Conservation (phyloP, 805 yeast species). For the Wickerhamomyces strasburgensis region DNA sequence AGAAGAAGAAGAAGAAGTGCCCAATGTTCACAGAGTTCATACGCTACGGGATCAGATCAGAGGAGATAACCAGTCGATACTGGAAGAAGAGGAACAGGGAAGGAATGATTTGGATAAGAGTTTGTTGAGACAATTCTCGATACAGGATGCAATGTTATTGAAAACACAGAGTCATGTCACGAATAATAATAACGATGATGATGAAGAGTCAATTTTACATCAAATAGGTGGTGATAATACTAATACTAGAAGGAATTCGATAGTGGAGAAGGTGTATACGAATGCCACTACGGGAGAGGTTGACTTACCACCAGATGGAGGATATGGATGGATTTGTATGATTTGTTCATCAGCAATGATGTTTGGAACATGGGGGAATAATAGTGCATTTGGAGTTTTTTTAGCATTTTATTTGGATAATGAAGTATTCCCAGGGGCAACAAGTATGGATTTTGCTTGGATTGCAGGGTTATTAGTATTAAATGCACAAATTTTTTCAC, state of each 20-base stretch:
- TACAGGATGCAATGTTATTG: conserved; percentile 7
- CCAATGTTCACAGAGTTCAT: neutral
- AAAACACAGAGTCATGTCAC: neutral
- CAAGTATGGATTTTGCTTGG: conserved; percentile 55
- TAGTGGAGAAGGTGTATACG: conserved; percentile 1
- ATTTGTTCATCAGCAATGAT: conserved; percentile 45
- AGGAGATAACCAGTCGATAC: conserved; percentile 1
- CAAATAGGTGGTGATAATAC: no score
- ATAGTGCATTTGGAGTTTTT: conserved; percentile 52
- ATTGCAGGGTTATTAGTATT: conserved; percentile 63
- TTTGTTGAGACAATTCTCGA: conserved; percentile 7
- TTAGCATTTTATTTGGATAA: conserved; percentile 50
- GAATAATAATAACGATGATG: neutral
- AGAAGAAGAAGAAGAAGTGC: neutral
- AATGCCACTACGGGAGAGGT: conserved; percentile 29
- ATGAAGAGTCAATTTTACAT: neutral
- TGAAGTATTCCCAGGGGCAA: conserved; percentile 48
- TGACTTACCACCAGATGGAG: conserved; percentile 54
- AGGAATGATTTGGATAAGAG: neutral
- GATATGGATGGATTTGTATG: conserved; percentile 63
- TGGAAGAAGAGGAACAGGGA: neutral
- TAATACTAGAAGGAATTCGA: neutral
- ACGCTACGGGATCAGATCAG: conserved; percentile 1
- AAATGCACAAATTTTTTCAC: conserved; percentile 54
- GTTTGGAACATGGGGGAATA: conserved; percentile 70